Base-by-base conservation (phyloP, 257 asterid species). In the Scutellaria galericulata region DNA sequence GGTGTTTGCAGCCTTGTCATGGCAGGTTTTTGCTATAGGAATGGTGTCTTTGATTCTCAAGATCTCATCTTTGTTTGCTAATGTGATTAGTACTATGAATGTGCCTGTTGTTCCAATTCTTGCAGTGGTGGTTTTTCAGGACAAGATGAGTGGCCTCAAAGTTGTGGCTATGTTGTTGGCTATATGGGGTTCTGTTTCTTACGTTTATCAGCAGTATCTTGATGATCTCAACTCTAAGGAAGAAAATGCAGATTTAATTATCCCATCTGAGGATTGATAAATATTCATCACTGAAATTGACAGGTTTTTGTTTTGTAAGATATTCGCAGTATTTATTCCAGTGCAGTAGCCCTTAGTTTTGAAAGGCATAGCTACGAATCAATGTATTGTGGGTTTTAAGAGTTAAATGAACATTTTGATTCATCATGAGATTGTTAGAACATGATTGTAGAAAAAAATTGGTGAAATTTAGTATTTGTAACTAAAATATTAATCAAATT, bases 121-220 rank as follows among this genome's bases (percentile, higher is more conserved):
- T 1, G 90, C 86, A 6, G 83, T 83, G 5, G 45, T 83, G 1
- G 62, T 85, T 42, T 78, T 87, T 64, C 14, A 75, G 13, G 90
- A 87, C 27, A 71, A 59, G 68, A 75, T 87, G 80, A 76, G 22
- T 44, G 80, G 86, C 6, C 68, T 80, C 7, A 78, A 83, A 48
- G 72, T 77, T 7, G 78, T 78, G 20, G 75, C 87, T 0, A 70
- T 85, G 81, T 2, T 87, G 60, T 57, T 85, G 80, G 87, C 90
- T 2, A 24, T 82, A 2, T 87, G 87, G 89, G 90, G 93, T 1
- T 83, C 63, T 74, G 62, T 70, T 3, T 87, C 93, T 2, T 85
- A 80, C 59, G 60, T 85, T n/a, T 83, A 83, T 73, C 90, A 87
- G 64, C 83, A 85, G 62, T 83, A 81, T 57, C 72, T 85, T 65